Evolutionary conservation across 192 early-diverging fungal species (phyloP), one percentile per base, ranked within the genome.

Genomic region (Phycomyces blakesleeanus): DNA sequence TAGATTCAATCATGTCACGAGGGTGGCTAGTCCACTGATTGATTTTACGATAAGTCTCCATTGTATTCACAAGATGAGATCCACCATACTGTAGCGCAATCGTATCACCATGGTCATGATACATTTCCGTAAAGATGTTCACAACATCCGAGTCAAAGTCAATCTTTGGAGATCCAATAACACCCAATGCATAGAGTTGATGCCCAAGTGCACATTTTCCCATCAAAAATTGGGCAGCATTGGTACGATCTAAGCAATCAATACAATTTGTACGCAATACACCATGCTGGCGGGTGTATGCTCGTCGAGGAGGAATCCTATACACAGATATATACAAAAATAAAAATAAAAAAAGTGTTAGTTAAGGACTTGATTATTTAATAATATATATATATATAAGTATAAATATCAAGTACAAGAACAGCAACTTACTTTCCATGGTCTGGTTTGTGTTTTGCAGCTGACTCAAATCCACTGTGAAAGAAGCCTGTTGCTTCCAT

Each of bases 221-320:
- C 73, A 96, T 91, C 34, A 98, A 83, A 61, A 95, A 94, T 61
- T 98, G 95, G 0, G 97, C 97, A 0, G 97, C 95, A 63, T 99
- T 99, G 0, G 97, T 99, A 55, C 97, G 87, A 74, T 99, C 97
- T 20, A 99, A 66, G 76, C 97, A 99, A 67, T 99, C 97, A 55
- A 99, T 96, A 60, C 97, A 99, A 67, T 99, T 99, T 58, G 93
- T 96, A 16, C 97, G 82, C 4, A 96, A 82, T 5, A 98, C 85
- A 24, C 96, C 96, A 18, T 84, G 81, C 71, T 98, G 96, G 10
- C 77, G 73, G 18, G 61, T 66, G 34, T 55, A 65, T 27, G 22
- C 37, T 3, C 24, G 27, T 1, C 58, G 60, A 49, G 58, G 38
- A 51, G 38, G 52, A 26, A 40, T 37, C 39, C 40, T 20, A 22